A percentile compares a stretch with the other conserved stretches of the same genome.
phyloP scores from a whole-genome alignment of 257 asterid species.

The Oldenlandia corymbosa region DNA sequence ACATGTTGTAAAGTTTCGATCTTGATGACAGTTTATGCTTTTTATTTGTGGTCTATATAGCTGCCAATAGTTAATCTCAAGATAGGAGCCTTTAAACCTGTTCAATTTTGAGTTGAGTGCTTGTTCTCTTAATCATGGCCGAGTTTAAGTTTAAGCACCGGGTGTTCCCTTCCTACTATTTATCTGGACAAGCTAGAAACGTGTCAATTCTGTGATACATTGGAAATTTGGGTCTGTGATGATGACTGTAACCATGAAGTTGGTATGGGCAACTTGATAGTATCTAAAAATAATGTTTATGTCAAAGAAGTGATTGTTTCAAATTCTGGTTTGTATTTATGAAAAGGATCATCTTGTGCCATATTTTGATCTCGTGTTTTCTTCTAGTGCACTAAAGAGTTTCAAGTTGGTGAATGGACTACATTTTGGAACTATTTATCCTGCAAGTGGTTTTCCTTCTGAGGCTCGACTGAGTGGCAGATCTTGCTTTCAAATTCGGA shows the following conservation, averaged over 20 bases:
- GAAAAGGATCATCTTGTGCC: not conserved
- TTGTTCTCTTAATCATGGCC: not conserved
- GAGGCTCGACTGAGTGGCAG: constrained; percentile 34
- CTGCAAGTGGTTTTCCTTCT: constrained; percentile 29
- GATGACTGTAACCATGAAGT: not conserved
- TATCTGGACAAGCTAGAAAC: not conserved
- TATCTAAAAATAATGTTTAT: not conserved
- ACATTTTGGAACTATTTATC: constrained; percentile 27
- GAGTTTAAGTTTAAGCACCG: not conserved
- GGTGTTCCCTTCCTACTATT: not conserved
- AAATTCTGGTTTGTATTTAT: constrained; percentile 1
- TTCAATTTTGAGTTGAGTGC: not conserved
- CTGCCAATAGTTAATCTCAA: not conserved
- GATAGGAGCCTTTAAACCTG: not conserved
- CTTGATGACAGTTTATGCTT: constrained; percentile 6
- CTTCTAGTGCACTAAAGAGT: constrained; percentile 28
- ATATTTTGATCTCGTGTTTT: constrained; percentile 9
- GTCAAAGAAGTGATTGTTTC: not conserved
- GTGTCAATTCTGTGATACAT: not conserved
- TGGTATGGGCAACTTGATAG: not conserved
- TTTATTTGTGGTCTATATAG: not conserved
- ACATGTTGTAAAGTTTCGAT: constrained; percentile 3
- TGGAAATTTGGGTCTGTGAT: not conserved
- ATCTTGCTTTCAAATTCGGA: constrained; percentile 36
- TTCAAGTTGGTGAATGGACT: constrained; percentile 51